Percentiles rank a stretch among this genome's conserved stretches.
Conservation (phyloP, 768 basidiomycete genomes). For the Phaeolepiota aurea region DNA sequence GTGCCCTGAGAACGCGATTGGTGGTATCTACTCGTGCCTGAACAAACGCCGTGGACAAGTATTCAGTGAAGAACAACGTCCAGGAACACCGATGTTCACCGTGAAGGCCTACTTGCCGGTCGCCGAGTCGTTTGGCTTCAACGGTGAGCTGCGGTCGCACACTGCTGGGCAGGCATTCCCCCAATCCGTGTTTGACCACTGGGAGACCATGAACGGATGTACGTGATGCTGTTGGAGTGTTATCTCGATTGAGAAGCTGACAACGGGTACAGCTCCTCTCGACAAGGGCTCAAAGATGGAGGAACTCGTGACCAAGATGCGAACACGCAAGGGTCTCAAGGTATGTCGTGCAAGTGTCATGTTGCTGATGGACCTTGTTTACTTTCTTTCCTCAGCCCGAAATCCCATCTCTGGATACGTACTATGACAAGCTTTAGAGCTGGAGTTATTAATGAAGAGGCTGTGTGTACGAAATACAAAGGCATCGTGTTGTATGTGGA, state of each 20-base stretch:
- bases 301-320: slow-evolving; percentile 73
- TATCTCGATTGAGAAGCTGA: slow-evolving; percentile 2
- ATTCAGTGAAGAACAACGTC: slow-evolving; percentile 93
- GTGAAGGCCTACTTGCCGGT: slow-evolving; percentile 96
- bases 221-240: slow-evolving; percentile 19
- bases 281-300: slow-evolving; percentile 93
- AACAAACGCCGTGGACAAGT: slow-evolving; percentile 99
- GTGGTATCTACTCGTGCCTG: slow-evolving; percentile 90
- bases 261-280: slow-evolving; percentile 44
- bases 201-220: slow-evolving; percentile 82
- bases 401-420: slow-evolving; percentile 78
- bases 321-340: slow-evolving; percentile 94
- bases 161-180: slow-evolving; percentile 99
- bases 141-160: slow-evolving; percentile 85
- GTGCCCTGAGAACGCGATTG: slow-evolving; percentile 94
- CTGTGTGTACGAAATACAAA: background rate
- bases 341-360: slow-evolving; percentile 20
- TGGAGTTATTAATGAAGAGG: slow-evolving; percentile 1
- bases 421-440: slow-evolving; percentile 87
- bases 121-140: slow-evolving; percentile 94
- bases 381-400: no score
- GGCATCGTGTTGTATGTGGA: no score
- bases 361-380: background rate
- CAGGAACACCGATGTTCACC: slow-evolving; percentile 98
- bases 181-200: slow-evolving; percentile 89